These are phyloP conservation scores for Brettanomyces custersianus DNA, from an alignment of 805 yeast genomes.

Conservation along the genomic window DNA sequence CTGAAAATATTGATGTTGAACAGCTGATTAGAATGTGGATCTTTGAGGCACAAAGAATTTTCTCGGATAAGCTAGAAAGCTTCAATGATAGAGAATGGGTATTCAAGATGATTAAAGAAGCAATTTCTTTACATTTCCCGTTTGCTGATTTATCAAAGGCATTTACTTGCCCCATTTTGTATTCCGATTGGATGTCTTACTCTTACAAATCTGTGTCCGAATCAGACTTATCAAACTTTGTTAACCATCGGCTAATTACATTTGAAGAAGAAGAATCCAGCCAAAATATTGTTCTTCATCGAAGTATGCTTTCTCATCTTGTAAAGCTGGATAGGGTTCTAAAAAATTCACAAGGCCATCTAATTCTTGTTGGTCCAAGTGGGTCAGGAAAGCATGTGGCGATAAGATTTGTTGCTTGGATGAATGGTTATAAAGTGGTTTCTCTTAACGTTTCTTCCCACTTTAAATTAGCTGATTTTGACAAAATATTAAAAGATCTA, in stretches of 20 bases:
- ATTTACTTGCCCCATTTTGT: conserved; percentile 47
- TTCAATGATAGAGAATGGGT: conserved; percentile 43
- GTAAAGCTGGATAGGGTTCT: conserved; percentile 75
- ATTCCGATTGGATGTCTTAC: conserved; percentile 66
- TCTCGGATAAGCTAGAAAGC: conserved; percentile 59
- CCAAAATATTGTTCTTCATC: conserved; percentile 50
- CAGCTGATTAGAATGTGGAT: conserved; percentile 60
- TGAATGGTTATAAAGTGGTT: conserved; percentile 60
- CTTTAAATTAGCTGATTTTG: conserved; percentile 59
- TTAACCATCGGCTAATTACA: conserved; percentile 52
- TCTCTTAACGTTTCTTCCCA: conserved; percentile 49
- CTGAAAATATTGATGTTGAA: conserved; percentile 19
- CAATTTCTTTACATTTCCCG: conserved; percentile 36
- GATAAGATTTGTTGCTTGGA: conserved; percentile 82
- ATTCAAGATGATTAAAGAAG: conserved; percentile 24
- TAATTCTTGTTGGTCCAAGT: conserved; percentile 75
- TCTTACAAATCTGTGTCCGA: conserved; percentile 49
- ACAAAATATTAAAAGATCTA: conserved; percentile 45
- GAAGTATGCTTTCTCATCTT: conserved; percentile 64
- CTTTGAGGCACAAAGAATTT: conserved; percentile 73
- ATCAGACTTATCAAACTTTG: conserved; percentile 40
- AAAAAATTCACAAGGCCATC: conserved; percentile 81
- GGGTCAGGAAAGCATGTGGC: conserved; percentile 76
- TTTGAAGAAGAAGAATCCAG: conserved; percentile 76
- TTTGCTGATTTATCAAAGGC: conserved; percentile 28